Conservation (phyloP, 257 asterid species). For the Vinca minor region DNA sequence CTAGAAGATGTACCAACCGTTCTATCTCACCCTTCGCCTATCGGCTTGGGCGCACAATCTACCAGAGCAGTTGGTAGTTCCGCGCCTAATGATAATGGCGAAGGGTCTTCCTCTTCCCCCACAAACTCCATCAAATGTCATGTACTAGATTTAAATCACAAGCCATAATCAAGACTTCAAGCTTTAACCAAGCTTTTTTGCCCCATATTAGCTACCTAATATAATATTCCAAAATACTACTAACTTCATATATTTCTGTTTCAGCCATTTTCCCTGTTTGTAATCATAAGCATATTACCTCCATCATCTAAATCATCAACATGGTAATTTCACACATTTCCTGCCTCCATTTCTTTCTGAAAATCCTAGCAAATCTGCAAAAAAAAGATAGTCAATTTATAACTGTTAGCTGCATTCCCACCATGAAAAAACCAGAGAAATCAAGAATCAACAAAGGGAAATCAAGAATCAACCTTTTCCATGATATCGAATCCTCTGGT, state of each 20-base stretch:
- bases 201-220: conserved; percentile 3
- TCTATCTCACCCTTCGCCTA: too few relatives aligned
- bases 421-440: not conserved
- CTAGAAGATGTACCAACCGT: too few relatives aligned
- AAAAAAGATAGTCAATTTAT: not conserved
- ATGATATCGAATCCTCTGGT: conserved; percentile 9
- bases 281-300: too few relatives aligned
- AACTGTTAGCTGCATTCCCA: not conserved
- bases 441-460: not conserved
- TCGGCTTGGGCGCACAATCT: too few relatives aligned
- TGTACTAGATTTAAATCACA: conserved; percentile 14
- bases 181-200: too few relatives aligned
- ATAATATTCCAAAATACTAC: not conserved
- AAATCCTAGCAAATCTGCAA: conserved; percentile 18
- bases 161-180: not conserved
- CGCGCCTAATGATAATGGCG: too few relatives aligned
- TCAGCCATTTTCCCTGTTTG: conserved; percentile 4
- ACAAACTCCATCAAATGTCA: not conserved
- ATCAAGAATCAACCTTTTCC: conserved; percentile 19
- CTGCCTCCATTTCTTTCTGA: conserved; percentile 1
- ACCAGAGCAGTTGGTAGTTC: too few relatives aligned
- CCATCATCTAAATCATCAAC: too few relatives aligned
- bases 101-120: too few relatives aligned
- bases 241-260: conserved; percentile 12
- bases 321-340: conserved; percentile 3